Percentiles rank a stretch among this genome's conserved stretches.
Conservation (phyloP, 2,329 filamentous ascomycete genomes). For the Xylariaceae sp. region DNA sequence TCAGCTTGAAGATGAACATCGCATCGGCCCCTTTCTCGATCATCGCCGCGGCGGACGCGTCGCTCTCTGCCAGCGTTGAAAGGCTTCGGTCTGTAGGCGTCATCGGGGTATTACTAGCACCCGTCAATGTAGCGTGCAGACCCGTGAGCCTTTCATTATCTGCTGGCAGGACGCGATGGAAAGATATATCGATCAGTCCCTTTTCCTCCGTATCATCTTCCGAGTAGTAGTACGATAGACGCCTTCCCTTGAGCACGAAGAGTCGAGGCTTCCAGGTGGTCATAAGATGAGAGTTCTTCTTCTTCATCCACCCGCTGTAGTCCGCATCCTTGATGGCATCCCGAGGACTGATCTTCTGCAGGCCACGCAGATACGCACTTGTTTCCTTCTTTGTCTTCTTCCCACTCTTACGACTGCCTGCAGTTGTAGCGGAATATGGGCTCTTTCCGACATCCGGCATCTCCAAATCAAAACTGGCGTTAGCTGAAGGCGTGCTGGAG, state of each 20-base stretch:
- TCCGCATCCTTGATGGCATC: slow-evolving; percentile 84
- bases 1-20: slow-evolving; percentile 97
- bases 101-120: slow-evolving; percentile 67
- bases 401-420: slow-evolving; percentile 43
- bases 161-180: slow-evolving; percentile 91
- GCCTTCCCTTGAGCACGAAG: slow-evolving; percentile 88
- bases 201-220: slow-evolving; percentile 90
- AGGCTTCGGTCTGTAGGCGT: slow-evolving; percentile 44
- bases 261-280: slow-evolving; percentile 95
- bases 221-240: slow-evolving; percentile 92
- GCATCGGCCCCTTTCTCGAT: slow-evolving; percentile 53
- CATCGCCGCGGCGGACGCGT: slow-evolving; percentile 34
- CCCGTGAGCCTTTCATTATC: slow-evolving; percentile 87
- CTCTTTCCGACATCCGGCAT: slow-evolving; percentile 61
- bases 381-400: slow-evolving; percentile 88
- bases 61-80: slow-evolving; percentile 39
- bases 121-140: slow-evolving; percentile 85
- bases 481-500: slow-evolving; percentile 63
- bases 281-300: slow-evolving; percentile 93
- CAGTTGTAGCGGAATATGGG: slow-evolving; percentile 44
- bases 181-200: slow-evolving; percentile 94
- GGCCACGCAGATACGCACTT: slow-evolving; percentile 83
- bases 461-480: slow-evolving; percentile 71
- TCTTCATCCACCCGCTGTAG: slow-evolving; percentile 99
- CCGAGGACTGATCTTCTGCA: slow-evolving; percentile 72